Conservation (phyloP, 495 filamentous ascomycete species). For the Monascus purpureus region DNA sequence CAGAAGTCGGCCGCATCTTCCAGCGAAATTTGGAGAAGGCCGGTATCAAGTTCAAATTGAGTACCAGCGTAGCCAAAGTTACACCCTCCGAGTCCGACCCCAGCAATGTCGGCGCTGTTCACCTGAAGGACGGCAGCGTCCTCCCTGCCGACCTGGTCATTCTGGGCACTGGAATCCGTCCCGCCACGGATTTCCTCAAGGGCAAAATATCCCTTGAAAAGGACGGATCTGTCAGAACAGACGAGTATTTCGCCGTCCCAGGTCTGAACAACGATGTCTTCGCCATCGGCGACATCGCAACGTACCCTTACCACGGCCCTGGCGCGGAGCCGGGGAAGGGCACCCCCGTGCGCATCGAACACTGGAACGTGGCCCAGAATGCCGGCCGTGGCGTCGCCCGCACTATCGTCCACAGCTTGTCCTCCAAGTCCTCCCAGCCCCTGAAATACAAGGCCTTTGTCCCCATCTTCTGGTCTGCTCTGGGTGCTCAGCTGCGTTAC, state of each 20-base stretch:
- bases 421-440: conserved; percentile 12
- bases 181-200: conserved; percentile 74
- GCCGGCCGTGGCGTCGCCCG: conserved; percentile 62
- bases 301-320: conserved; percentile 85
- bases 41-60: conserved; percentile 78
- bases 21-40: conserved; percentile 62
- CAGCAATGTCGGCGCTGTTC: conserved; percentile 61
- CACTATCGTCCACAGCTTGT: conserved; percentile 47
- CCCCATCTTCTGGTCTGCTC: conserved; percentile 90
- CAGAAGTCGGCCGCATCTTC: conserved; percentile 67
- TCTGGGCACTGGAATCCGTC: conserved; percentile 76
- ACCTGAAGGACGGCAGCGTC: conserved; percentile 73
- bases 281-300: conserved; percentile 92
- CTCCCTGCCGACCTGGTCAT: conserved; percentile 84
- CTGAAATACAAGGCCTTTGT: conserved; percentile 59
- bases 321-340: conserved; percentile 41
- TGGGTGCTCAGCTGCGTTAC: conserved; percentile 81
- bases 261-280: conserved; percentile 63
- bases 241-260: conserved; percentile 61
- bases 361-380: conserved; percentile 98
- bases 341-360: conserved; percentile 63
- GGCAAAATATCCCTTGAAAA: conserved; percentile 60
- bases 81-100: conserved; percentile 48
- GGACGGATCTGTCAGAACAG: conserved; percentile 68
- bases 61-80: conserved; percentile 67